Evolutionary conservation across 1,139 yeast species (phyloP), one percentile per base, ranked within the genome.

Genomic region (Yamadazyma blattariae): DNA sequence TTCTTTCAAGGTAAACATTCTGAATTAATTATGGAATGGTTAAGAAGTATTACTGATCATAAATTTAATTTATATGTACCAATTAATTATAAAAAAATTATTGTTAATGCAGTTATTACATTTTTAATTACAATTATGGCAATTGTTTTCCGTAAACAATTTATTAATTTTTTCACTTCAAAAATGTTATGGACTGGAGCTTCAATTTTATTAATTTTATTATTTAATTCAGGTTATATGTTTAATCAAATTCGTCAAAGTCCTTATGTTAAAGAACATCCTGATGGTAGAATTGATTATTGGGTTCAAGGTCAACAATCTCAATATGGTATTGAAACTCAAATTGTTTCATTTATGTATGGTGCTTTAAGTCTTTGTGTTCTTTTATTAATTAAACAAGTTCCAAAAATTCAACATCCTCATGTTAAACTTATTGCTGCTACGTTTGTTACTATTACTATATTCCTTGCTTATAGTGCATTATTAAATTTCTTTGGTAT

Each of bases 151-250:
- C 44, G 43, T 36, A 70, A 63, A 42, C 74, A 76, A 42, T 22
- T 47, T 14, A 34, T 42, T n/a, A 31, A 45, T 7, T 26, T 63
- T 9, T 18, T 62, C 17, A 42, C 55, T 7, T 62, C 71, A 16
- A 58, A 56, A 30, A 26, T 52, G 21, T 51, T 83, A 34, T 88
- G 96, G 96, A 81, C 83, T 33, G 74, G 77, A 4, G 38, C 72
- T 12, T 70, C 86, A 4, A 64, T 86, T 16, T 65, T 84, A 29
- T 52, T 76, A 11, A 73, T 87, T 19, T 67, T 90, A 43, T 64
- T 89, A 50, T 86, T 90, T 67, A 81, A 78, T 35, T 72, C 94
- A 10, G 98, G 98, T 12, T 86, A 89, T 61, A 92, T 92, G 98
- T 92, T 79, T 73, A 89, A 88, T 57, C 77, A 79, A 49, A 92